Evolutionary conservation across 345 rosid genomes (phyloP), one percentile per base, ranked within the genome.

Genomic region (Salix caprea): DNA sequence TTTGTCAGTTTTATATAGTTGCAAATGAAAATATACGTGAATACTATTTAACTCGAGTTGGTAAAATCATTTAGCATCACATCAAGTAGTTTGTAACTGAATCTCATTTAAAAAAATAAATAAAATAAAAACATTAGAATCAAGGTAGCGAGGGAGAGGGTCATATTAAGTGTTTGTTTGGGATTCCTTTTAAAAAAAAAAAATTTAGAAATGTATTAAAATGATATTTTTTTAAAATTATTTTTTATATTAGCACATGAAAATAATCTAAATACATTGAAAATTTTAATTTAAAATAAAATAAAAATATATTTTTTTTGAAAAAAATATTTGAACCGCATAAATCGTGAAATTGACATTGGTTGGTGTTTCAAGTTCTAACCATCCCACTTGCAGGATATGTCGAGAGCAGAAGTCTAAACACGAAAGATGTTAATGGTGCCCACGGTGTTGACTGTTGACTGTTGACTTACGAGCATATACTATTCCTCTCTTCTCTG

Each of bases 151-250:
- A 11, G 14, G 46, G 37, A 36, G 37, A 42, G 13, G 46, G 46
- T 40, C 13, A 10, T 9, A 0, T 11, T 11, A 10, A 42, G 1
- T 34, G 0, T 4, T 0, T 34, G 36, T 34, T 34, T 4, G n/a
- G n/a, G n/a, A n/a, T n/a, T n/a, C n/a, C n/a, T n/a, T n/a, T n/a
- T n/a, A n/a, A n/a, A n/a, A n/a, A n/a, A n/a, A n/a, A n/a, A n/a
- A n/a, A n/a, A n/a, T n/a, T 34, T 0, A 5, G 0, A 34, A 34
- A 34, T 36, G 0, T 36, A 36, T 36, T 0, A 36, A 36, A 36
- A 36, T 36, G 0, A 36, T 36, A 0, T 34, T 34, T 34, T 34
- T 34, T 4, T 36, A 5, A 36, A 36, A 1, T 0, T 36, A 36
- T 36, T 5, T 36, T 5, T 36, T 1, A 36, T 36, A 36, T 5